Evolutionary conservation across 2,329 filamentous ascomycete genomes (phyloP).

Genomic region (Alternaria brassicae): DNA sequence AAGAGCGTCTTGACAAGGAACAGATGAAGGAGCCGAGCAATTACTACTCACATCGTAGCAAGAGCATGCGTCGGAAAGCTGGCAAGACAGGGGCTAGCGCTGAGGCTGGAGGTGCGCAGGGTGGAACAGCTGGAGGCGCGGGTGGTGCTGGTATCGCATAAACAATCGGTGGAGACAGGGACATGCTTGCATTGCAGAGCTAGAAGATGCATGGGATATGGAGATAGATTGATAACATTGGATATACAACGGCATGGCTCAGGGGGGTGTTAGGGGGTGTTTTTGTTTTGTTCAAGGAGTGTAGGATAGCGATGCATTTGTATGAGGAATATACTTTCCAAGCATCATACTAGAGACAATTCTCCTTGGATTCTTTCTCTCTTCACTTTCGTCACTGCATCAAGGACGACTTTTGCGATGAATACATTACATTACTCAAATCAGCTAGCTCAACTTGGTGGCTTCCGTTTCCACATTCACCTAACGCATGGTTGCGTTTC

Average conservation of each 20-base stretch:
- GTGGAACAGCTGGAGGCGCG: conserved; percentile 6
- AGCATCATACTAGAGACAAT: neutral
- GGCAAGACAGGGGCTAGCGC: conserved; percentile 21
- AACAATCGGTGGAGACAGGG: neutral
- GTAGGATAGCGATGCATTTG: neutral
- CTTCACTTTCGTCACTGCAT: neutral
- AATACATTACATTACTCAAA: neutral
- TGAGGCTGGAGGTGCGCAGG: conserved; percentile 9
- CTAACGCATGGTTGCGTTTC: conserved; percentile 11
- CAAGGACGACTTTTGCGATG: neutral
- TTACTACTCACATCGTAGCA: conserved; percentile 44
- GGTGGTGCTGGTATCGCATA: conserved; percentile 14
- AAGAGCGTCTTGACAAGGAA: conserved; percentile 38
- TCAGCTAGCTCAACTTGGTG: neutral
- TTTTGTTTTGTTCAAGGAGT: neutral
- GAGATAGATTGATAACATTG: neutral
- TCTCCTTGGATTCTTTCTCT: neutral
- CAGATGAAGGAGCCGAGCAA: conserved; percentile 46
- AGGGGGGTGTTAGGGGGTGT: neutral
- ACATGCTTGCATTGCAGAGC: neutral
- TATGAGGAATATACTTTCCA: neutral
- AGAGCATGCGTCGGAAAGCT: conserved; percentile 45
- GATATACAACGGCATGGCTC: neutral
- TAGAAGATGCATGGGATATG: neutral
- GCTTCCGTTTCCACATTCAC: neutral